Evolutionary conservation across 2,329 filamentous ascomycete species (phyloP).

Genomic region (Aureobasidium sp.): DNA sequence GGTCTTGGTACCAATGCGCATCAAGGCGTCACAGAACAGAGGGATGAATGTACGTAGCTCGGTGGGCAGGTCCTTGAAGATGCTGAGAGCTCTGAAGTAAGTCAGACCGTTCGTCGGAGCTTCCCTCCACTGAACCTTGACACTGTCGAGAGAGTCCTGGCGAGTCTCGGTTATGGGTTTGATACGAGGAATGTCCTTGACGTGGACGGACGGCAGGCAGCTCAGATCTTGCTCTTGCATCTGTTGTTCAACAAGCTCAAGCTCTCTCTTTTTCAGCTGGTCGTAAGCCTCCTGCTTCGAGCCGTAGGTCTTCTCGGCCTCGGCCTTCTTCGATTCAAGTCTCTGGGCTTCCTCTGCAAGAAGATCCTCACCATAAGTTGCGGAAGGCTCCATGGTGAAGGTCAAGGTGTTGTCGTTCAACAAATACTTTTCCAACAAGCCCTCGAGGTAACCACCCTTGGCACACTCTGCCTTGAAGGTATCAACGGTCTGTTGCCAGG

Average conservation of each 20-base stretch:
- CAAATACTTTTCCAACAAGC: conserved; percentile 79
- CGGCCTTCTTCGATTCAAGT: conserved; percentile 63
- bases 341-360: conserved; percentile 68
- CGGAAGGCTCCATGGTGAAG: conserved; percentile 88
- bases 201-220: conserved; percentile 78
- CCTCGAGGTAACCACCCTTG: conserved; percentile 71
- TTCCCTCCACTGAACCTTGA: conserved; percentile 79
- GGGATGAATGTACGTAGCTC: conserved; percentile 79
- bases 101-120: conserved; percentile 92
- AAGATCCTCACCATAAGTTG: conserved; percentile 63
- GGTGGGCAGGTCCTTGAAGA: conserved; percentile 68
- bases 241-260: conserved; percentile 72
- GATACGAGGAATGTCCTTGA: conserved; percentile 76
- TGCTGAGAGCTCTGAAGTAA: conserved; percentile 86
- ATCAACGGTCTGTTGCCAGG: conserved; percentile 82
- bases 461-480: conserved; percentile 72
- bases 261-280: conserved; percentile 66
- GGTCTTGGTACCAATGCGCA: conserved; percentile 81
- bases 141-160: conserved; percentile 48
- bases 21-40: conserved; percentile 82
- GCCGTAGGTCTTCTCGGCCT: conserved; percentile 59
- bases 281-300: conserved; percentile 62
- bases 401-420: conserved; percentile 78
- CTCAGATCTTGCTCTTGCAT: conserved; percentile 51
- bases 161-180: conserved; percentile 65